Evolutionary conservation across 2,329 filamentous ascomycete species (phyloP).

Genomic region (Cordyceps cateniannulata): DNA sequence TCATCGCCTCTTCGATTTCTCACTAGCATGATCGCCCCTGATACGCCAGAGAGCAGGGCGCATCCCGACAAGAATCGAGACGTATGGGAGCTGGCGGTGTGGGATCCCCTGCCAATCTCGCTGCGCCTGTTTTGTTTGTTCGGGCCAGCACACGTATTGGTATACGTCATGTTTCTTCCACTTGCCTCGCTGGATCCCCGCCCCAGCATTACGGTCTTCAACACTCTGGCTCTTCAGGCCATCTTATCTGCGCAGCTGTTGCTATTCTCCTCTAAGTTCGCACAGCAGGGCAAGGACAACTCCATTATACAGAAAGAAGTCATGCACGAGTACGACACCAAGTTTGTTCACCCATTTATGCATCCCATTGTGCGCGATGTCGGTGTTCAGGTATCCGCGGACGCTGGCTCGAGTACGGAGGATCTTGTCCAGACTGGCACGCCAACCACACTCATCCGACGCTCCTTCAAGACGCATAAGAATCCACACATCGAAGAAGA

Average conservation of each 20-base stretch:
- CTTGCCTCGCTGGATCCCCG: slow-evolving; percentile 66
- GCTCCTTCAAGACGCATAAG: slow-evolving; percentile 72
- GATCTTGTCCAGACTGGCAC: slow-evolving; percentile 45
- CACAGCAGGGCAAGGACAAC: slow-evolving; percentile 79
- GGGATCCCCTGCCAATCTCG: slow-evolving; percentile 85
- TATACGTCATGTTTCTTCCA: slow-evolving; percentile 85
- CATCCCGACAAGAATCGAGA: slow-evolving; percentile 77
- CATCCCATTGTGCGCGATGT: slow-evolving; percentile 73
- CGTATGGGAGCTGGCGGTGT: slow-evolving; percentile 91
- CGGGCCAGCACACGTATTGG: slow-evolving; percentile 84
- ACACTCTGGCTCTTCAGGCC: slow-evolving; percentile 67
- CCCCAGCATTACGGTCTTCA: slow-evolving; percentile 81
- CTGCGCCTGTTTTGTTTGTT: slow-evolving; percentile 83
- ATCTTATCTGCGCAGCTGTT: slow-evolving; percentile 73
- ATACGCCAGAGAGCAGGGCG: slow-evolving; percentile 72
- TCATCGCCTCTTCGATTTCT: slow-evolving; percentile 75
- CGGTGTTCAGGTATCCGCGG: slow-evolving; percentile 65
- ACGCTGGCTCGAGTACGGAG: slow-evolving; percentile 33
- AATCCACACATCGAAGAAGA: slow-evolving; percentile 70
- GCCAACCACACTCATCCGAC: slow-evolving; percentile 58
- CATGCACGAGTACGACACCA: slow-evolving; percentile 89
- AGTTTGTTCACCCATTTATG: slow-evolving; percentile 87
- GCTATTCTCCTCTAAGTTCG: slow-evolving; percentile 66
- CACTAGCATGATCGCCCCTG: slow-evolving; percentile 57
- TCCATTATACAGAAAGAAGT: slow-evolving; percentile 85